Base-by-base conservation (phyloP, 768 basidiomycete species). In the Panus rudis region DNA sequence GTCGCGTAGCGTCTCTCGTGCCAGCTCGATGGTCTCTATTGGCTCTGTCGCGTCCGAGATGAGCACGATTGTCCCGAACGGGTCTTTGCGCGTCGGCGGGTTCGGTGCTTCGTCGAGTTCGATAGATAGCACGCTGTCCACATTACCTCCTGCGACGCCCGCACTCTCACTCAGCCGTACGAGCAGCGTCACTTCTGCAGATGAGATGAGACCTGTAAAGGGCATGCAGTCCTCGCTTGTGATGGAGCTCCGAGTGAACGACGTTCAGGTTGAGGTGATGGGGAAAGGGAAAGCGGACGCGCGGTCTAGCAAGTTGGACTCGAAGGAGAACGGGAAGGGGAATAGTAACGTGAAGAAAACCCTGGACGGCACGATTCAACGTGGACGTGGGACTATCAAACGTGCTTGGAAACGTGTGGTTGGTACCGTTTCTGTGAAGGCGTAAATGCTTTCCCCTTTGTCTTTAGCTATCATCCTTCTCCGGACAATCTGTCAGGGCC, bases 331-430 rank as follows among this genome's bases (percentile, higher is more conserved):
- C 21, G 31, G 22, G 12, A 22, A 24, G 17, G 19, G 25, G 33
- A 35, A 42, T 17, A 25, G 10, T 33, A 35, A 37, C 17, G 37
- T 41, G 33, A 26, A 26, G 27, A 32, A 31, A 1, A 41, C 31
- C 16, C 31, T 43, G 4, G 28, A 10, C n/a, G 28, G n/a, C 10
- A 7, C 33, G 10, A 26, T n/a, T 19, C 12, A 20, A 25, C 19
- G 33, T 2, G 34, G 45, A 31, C 35, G 27, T 12, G 38, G 39
- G 37, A 46, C 55, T 46, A 35, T 56, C 23, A 49, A 50, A 41
- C 37, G 55, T 13, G 42, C 49, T 41, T 56, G 52, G 52, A 41
- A 30, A 47, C 40, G 40, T 24, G 52, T 56, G 41, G 46, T 52
- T 37, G 48, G 50, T n/a, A n/a, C n/a, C n/a, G n/a, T n/a, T n/a